Evolutionary conservation across 2,329 filamentous ascomycete genomes (phyloP), one percentile per base, ranked within the genome.

Genomic region (Piedraia hortae): DNA sequence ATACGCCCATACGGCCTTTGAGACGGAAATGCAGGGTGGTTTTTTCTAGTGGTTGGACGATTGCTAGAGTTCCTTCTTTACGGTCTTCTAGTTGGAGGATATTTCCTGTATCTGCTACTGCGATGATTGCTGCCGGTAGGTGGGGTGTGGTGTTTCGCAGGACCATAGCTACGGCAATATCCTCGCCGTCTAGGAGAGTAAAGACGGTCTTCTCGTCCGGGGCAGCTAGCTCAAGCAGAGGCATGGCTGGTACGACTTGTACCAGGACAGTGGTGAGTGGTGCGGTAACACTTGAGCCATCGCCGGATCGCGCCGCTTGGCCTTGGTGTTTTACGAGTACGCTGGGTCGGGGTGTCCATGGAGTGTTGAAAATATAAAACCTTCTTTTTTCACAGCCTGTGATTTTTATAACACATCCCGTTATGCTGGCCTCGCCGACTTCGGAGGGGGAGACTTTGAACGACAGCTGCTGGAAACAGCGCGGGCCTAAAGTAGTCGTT

Each of bases 121-220:
- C 11, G 14, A 17, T 16, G 10, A 22, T 22, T 9, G 10, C 21
- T 9, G 21, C 21, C 10, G 21, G 7, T 13, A n/a, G 14, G 17
- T 15, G 15, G 14, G 13, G 12, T 22, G 9, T 10, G 11, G 12
- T 10, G 32, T 97, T 97, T 32, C 71, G 61, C 8, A 93, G 49
- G 0, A 71, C 80, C 9, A 91, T 57, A 0, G 62, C 68, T 38
- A 93, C 88, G 1, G 53, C 52, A 33, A 66, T 68, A 11, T 59
- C 61, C 44, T 97, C 82, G 19, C 85, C 85, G 47, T 93, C 82
- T 4, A 97, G 54, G 6, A 97, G 59, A 78, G 90, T 91, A 16
- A 90, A 51, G 6, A 77, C 73, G 37, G 14, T 10, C 11, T 23
- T 14, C 1, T 91, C 54, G 7, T 70, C 75, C 3, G 69, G 71